Percentiles rank a stretch among this genome's conserved stretches.
phyloP scores from a whole-genome alignment of 129 eudicot genomes.

The Centaurea solstitialis region DNA sequence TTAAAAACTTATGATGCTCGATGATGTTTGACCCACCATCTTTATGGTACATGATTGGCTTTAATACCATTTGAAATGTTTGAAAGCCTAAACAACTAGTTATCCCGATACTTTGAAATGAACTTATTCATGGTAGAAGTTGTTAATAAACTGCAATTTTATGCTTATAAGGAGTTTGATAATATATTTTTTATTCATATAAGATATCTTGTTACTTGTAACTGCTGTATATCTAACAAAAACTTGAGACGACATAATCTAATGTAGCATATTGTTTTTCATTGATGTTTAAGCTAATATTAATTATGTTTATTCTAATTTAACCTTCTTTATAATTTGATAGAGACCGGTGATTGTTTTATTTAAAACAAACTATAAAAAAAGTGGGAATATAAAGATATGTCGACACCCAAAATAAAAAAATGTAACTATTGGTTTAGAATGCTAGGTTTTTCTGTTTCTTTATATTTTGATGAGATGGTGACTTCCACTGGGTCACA shows the following conservation, averaged over 20 bases:
- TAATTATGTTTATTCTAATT: background rate
- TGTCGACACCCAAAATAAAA: constrained; percentile 22
- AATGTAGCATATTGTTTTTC: background rate
- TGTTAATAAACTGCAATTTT: too few relatives aligned
- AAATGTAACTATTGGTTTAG: background rate
- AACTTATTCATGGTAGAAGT: too few relatives aligned
- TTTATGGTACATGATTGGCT: background rate
- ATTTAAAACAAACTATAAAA: background rate
- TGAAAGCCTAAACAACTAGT: background rate
- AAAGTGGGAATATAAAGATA: background rate
- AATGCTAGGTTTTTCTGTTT: background rate
- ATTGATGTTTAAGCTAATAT: background rate
- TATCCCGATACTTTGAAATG: background rate
- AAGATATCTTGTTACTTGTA: too few relatives aligned
- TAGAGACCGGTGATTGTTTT: background rate
- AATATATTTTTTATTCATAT: too few relatives aligned
- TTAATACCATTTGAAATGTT: too few relatives aligned
- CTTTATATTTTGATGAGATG: background rate
- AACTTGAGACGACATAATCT: background rate
- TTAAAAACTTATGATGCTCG: too few relatives aligned
- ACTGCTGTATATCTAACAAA: background rate
- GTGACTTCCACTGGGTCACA: background rate
- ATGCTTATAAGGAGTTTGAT: too few relatives aligned
- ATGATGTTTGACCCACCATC: background rate
- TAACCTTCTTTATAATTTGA: background rate